These are phyloP conservation scores for Saccharata proteae DNA, from an alignment of 2,329 filamentous ascomycete species.

Conservation along the genomic window DNA sequence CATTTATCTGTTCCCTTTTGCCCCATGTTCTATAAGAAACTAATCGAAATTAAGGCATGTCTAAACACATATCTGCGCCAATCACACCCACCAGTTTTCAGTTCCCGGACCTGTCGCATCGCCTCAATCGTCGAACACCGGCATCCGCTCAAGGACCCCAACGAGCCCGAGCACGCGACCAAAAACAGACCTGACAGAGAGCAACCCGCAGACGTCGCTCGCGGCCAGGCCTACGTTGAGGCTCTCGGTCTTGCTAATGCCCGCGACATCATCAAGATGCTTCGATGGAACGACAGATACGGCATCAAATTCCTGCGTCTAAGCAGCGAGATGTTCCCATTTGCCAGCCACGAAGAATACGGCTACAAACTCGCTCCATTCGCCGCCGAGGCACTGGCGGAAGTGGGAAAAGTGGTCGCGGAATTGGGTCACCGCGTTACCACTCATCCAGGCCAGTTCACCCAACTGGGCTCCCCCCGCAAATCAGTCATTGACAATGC, in stretches of 20 bases:
- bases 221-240: conserved; percentile 64
- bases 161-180: conserved; percentile 63
- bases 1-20: conserved; percentile 3
- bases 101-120: conserved; percentile 82
- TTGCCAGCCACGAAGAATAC: conserved; percentile 77
- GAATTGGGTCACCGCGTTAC: conserved; percentile 75
- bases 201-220: conserved; percentile 51
- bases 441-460: conserved; percentile 87
- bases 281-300: conserved; percentile 85
- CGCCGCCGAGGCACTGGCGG: conserved; percentile 62
- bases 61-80: conserved; percentile 82
- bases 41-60: conserved; percentile 50
- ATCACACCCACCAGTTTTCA: conserved; percentile 75
- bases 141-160: conserved; percentile 64
- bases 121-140: conserved; percentile 82
- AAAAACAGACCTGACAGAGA: conserved; percentile 77
- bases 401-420: conserved; percentile 64
- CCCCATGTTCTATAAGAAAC: conserved; percentile 9
- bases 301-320: conserved; percentile 86
- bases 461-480: conserved; percentile 76
- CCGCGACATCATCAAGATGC: conserved; percentile 70
- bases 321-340: conserved; percentile 94
- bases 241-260: conserved; percentile 70
- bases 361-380: conserved; percentile 80
- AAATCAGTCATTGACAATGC: conserved; percentile 64